These are phyloP conservation scores for Breviolum minutum DNA, from an alignment of 73 alveolate genomes.

Conservation along the genomic window DNA sequence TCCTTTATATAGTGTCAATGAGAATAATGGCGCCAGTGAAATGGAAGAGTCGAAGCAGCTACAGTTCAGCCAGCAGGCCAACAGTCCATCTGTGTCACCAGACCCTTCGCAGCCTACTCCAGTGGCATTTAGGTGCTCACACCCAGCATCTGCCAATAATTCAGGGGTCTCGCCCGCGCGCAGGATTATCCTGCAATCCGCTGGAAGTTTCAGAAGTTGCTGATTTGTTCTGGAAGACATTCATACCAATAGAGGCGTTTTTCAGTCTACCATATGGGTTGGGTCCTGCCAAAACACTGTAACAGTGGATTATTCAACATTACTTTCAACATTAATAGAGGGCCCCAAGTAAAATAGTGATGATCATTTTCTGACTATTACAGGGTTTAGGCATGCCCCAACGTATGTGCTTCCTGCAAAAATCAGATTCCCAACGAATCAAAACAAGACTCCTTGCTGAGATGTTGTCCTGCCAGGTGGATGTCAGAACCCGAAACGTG, in stretches of 20 bases:
- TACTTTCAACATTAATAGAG: background rate
- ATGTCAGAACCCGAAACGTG: background rate
- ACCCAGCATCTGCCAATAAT: conserved; percentile 7
- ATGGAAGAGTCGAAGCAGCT: background rate
- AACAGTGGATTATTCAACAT: no score
- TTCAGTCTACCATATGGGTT: no score
- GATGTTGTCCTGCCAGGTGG: background rate
- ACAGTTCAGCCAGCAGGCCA: background rate
- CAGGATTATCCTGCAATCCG: conserved; percentile 4
- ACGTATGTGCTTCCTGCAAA: no score
- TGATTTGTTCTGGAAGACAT: no score
- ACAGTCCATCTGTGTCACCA: background rate
- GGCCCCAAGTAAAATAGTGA: background rate
- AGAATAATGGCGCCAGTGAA: background rate
- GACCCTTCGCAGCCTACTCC: background rate
- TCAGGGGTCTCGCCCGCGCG: conserved; percentile 34
- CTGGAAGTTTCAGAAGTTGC: no score
- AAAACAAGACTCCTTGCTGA: conserved; percentile 1
- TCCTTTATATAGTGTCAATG: background rate
- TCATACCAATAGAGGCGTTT: no score
- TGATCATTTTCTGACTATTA: no score
- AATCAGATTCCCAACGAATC: background rate
- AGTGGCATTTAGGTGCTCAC: conserved; percentile 10
- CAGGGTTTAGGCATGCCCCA: no score
- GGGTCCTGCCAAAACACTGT: background rate